Conservation (phyloP, 371 early-diverging fungal species). For the Batkoa obscura region DNA sequence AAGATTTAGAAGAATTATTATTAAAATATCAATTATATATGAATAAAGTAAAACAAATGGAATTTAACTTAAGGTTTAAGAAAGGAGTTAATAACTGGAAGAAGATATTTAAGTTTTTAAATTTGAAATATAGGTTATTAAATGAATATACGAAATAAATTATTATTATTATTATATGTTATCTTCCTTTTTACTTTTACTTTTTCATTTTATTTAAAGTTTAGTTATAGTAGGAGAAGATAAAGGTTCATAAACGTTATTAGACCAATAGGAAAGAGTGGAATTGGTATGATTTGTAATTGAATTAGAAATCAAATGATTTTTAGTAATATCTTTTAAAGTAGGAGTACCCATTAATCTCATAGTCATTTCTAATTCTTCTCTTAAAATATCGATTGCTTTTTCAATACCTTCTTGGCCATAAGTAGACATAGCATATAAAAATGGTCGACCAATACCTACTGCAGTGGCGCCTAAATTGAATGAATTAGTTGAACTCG, state of each 20-base stretch:
- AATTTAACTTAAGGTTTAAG: too few relatives aligned
- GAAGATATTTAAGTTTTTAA: too few relatives aligned
- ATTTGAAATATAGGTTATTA: too few relatives aligned
- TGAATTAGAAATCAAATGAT: conserved; percentile 30
- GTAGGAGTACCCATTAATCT: conserved; percentile 43
- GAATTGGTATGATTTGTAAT: conserved; percentile 24
- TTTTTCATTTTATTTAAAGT: too few relatives aligned
- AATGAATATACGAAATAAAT: too few relatives aligned
- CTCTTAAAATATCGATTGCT: conserved; percentile 42
- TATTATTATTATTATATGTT: too few relatives aligned
- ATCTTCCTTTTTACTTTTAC: too few relatives aligned
- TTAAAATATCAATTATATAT: too few relatives aligned
- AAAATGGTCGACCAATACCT: conserved; percentile 71
- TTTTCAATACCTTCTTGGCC: conserved; percentile 62
- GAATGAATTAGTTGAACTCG: not conserved
- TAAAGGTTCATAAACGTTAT: not conserved
- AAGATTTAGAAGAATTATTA: too few relatives aligned
- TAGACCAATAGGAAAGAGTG: not conserved
- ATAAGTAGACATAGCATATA: conserved; percentile 30
- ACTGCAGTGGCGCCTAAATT: conserved; percentile 73
- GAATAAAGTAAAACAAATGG: too few relatives aligned
- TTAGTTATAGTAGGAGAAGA: not conserved
- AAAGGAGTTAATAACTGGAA: too few relatives aligned
- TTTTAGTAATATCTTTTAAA: conserved; percentile 31
- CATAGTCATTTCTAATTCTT: conserved; percentile 59